Conservation (phyloP, 2,329 filamentous ascomycete species). For the Fonsecaea multimorphosa region DNA sequence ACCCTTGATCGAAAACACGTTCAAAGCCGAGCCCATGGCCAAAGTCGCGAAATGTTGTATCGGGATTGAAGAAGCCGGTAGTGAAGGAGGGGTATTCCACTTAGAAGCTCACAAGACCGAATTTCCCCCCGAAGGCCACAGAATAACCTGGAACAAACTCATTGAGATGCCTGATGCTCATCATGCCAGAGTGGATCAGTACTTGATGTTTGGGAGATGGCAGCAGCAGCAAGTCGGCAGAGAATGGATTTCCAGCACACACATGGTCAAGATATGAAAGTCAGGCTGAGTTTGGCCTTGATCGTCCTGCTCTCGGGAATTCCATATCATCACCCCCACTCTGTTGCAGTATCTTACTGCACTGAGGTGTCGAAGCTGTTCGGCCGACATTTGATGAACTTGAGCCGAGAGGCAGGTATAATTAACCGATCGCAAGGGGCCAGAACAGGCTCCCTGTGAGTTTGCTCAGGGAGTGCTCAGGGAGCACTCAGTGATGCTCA, state of each 20-base stretch:
- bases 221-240: not conserved
- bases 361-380: not conserved
- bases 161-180: slow-evolving; percentile 5
- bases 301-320: not conserved
- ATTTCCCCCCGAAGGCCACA: slow-evolving; percentile 13
- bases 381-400: not conserved
- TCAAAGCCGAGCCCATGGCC: slow-evolving; percentile 22
- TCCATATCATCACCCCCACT: not conserved
- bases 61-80: slow-evolving; percentile 25
- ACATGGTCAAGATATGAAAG: not conserved
- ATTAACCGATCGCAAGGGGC: not conserved
- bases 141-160: slow-evolving; percentile 10
- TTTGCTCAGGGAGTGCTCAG: no score
- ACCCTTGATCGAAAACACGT: slow-evolving; percentile 21
- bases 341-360: not conserved
- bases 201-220: slow-evolving; percentile 18
- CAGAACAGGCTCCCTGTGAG: not conserved
- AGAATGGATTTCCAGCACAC: not conserved
- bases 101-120: not conserved
- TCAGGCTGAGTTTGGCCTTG: not conserved
- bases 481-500: no score
- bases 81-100: slow-evolving; percentile 17
- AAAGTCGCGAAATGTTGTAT: slow-evolving; percentile 24
- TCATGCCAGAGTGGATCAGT: not conserved
- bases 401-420: not conserved